Evolutionary conservation across 768 basidiomycete genomes (phyloP), one percentile per base, ranked within the genome.

Genomic region (Hygrocybe coccinea): DNA sequence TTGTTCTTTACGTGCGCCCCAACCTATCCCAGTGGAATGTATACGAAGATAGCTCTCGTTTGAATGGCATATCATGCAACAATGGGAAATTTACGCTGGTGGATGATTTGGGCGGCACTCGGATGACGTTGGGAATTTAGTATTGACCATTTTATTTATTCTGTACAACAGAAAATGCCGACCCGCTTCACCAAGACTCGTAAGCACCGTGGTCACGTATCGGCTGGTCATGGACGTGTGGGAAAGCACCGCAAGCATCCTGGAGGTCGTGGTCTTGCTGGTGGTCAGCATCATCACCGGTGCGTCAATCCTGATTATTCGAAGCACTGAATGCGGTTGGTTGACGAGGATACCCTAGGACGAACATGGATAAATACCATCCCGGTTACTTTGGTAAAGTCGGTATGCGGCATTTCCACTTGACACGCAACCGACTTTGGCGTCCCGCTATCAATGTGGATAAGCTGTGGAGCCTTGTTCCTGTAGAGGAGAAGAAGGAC

Each of bases 321-420:
- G n/a, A n/a, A n/a, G 24, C 19, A 14, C 38, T 24, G 10, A 47
- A 12, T 50, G 19, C 15, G 19, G 5, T 21, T 17, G 53, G 46
- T 58, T 19, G 5, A 35, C 43, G 22, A 57, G 21, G 17, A 19
- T 2, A 22, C 5, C 2, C 17, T 55, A 91, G 94, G 59, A 95
- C 89, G 69, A 97, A 97, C 80, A 91, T 95, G 70, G 94, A 95
- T 77, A 95, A 95, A 79, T 97, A 93, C 88, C 95, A 97, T 78
- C 94, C 94, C 74, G 95, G 95, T 90, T 97, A 97, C 92, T 98
- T 95, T 74, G 95, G 95, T 81, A 97, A 97, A 79, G 92, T 95
- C 72, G 97, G 97, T 91, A 99, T 99, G 95, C 86, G 97, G 71
- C 87, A 87, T 75, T 99, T 89, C 90, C 97, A 99, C 74, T 76